Evolutionary conservation across 1,284 basidiomycete genomes (phyloP), one percentile per base, ranked within the genome.

Genomic region (Clitocybe nebularis): DNA sequence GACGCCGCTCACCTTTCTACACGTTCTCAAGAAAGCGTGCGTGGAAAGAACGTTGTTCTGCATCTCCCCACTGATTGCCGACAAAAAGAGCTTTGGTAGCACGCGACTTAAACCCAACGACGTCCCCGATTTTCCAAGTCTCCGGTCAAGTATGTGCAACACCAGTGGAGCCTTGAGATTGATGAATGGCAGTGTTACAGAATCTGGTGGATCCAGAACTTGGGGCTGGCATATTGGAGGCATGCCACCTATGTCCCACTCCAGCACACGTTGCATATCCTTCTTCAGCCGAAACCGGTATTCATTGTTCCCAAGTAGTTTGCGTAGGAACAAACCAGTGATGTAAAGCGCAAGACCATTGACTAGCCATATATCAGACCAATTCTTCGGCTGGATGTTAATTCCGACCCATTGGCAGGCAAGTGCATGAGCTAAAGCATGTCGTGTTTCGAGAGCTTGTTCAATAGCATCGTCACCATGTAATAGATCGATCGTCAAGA

Each of bases 341-440:
- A 99, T 88, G 62, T 97, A 95, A 23, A 93, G 73, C 8, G 91
- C 86, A 19, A 99, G 71, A 1, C 95, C 96, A 53, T 95, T 91
- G 49, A 95, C 84, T 11, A 99, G 80, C 96, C 96, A 99, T 5
- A 85, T 82, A 64, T 99, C 96, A 6, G 93, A 89, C 77, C 90
- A 91, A n/a, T 85, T 81, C 65, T 92, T 92, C 43, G 89, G 93
- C 44, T 95, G 84, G 54, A 99, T 93, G 64, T 98, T 96, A 66
- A 99, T 85, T 14, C 96, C 95, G 41, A 93, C 77, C 96, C 96
- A 99, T 64, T 99, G 96, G 54, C 84, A 92, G 4, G 93, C 93
- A 28, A 99, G 74, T 1, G 90, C 85, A 58, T 98, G 90, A 20
- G 86, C 79, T 30, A 99, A 75, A 11, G 81, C 72, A 47, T 95